phyloP scores from a whole-genome alignment of 2,329 filamentous ascomycete species.

The Hymenoscyphus scutula region DNA sequence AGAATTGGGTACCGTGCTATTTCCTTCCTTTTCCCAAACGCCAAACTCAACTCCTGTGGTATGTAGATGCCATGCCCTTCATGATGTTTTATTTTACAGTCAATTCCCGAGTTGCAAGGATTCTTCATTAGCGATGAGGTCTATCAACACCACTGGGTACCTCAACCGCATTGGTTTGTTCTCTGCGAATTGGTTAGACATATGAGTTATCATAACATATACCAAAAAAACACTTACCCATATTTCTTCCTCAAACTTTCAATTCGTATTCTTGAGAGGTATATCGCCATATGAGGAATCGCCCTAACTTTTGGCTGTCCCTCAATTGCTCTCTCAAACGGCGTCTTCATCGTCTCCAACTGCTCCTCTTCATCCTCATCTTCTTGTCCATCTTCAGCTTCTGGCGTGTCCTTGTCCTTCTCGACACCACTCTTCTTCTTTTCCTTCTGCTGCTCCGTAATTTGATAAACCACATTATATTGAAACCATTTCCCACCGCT shows the following conservation, averaged over 20 bases:
- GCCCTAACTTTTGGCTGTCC: constrained; percentile 45
- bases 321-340: constrained; percentile 53
- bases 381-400: constrained; percentile 27
- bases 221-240: constrained; percentile 28
- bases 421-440: constrained; percentile 28
- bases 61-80: neutral
- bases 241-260: constrained; percentile 50
- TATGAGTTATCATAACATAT: neutral
- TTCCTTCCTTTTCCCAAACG: neutral
- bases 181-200: constrained; percentile 27
- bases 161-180: constrained; percentile 34
- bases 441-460: constrained; percentile 19
- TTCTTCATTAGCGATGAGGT: neutral
- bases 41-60: neutral
- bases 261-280: constrained; percentile 54
- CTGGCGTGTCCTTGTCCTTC: constrained; percentile 23
- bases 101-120: neutral
- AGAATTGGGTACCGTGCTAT: neutral
- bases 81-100: neutral
- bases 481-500: constrained; percentile 44
- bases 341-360: constrained; percentile 58
- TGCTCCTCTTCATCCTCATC: constrained; percentile 44
- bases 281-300: constrained; percentile 57
- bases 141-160: neutral
- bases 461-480: constrained; percentile 36